Evolutionary conservation across 176 grass and related monocot species (phyloP), one percentile per base, ranked within the genome.

Genomic region (Oryza glumipatula): DNA sequence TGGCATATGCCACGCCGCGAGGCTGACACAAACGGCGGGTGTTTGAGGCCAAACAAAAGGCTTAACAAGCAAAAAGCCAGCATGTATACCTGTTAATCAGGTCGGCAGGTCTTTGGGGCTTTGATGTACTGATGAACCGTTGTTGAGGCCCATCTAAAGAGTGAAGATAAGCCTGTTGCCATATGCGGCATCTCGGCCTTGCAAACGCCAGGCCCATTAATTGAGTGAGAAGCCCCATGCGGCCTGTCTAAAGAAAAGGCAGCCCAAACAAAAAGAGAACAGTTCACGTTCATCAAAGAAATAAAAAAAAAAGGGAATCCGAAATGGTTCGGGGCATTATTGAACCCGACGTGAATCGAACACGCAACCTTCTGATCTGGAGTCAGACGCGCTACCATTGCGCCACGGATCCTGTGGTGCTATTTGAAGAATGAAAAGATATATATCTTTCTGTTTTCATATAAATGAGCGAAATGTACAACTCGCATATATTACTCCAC

Each of bases 291-390:
- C 47, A 49, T 49, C 4, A 12, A 9, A 6, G 9, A 54, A 54
- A 28, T 28, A 2, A 73, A 80, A 14, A 24, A 13, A 6, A 21
- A 41, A 9, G 0, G 0, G 30, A 1, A 77, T 61, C 83, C 22
- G 35, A 3, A n/a, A 39, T 7, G 16, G 44, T 39, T 35, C 73
- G 74, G 83, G 65, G 5, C 0, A 16, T 93, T 98, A 16, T 93
- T 98, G 96, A 95, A 95, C 93, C 93, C 91, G 85, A 95, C 96
- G 89, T 98, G 93, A 95, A 98, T 98, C 93, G 91, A 98, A 92
- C 93, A 93, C 91, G 93, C 96, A 94, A 92, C 89, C 91, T 98
- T 95, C 91, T 98, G 89, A 95, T 98, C 96, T 98, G 93, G 93
- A 95, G 96, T 95, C 91, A 95, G 89, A 95, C 86, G 93, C 89